Conservation (phyloP, 1,139 yeast genomes). For the Scheffersomyces parashehatae region DNA sequence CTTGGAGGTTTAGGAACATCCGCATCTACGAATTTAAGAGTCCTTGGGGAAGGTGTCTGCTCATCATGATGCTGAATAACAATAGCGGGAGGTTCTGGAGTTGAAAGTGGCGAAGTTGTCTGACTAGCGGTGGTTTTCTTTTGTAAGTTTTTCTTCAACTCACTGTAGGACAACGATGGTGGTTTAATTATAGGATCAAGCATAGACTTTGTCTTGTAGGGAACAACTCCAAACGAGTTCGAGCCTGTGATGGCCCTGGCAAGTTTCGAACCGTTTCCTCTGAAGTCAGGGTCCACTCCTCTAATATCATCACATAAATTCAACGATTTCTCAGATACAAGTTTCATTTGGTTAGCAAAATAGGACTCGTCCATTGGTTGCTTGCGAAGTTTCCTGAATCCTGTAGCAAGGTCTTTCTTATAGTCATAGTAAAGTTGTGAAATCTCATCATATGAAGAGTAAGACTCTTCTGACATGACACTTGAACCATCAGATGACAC, state of each 20-base stretch:
- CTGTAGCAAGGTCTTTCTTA: constrained; percentile 21
- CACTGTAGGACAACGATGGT: constrained; percentile 36
- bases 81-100: constrained; percentile 2
- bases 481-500: constrained; percentile 23
- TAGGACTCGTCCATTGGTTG: constrained; percentile 27
- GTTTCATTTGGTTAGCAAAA: constrained; percentile 31
- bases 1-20: constrained; percentile 7
- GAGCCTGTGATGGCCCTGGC: constrained; percentile 51
- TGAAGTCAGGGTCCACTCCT: constrained; percentile 41
- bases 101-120: background rate
- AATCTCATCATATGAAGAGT: constrained; percentile 44
- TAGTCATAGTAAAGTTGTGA: constrained; percentile 32
- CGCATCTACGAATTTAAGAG: constrained; percentile 27
- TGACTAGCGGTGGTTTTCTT: constrained; percentile 4
- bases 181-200: constrained; percentile 32
- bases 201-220: constrained; percentile 46
- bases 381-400: constrained; percentile 16
- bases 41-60: constrained; percentile 1
- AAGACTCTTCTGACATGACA: constrained; percentile 29
- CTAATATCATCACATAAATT: constrained; percentile 39
- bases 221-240: constrained; percentile 38
- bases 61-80: background rate
- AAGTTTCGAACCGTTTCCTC: constrained; percentile 45
- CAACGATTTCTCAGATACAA: constrained; percentile 42
- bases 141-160: constrained; percentile 32